These are phyloP conservation scores for Effrenium voratum DNA, from an alignment of 73 alveolate genomes.

Conservation along the genomic window DNA sequence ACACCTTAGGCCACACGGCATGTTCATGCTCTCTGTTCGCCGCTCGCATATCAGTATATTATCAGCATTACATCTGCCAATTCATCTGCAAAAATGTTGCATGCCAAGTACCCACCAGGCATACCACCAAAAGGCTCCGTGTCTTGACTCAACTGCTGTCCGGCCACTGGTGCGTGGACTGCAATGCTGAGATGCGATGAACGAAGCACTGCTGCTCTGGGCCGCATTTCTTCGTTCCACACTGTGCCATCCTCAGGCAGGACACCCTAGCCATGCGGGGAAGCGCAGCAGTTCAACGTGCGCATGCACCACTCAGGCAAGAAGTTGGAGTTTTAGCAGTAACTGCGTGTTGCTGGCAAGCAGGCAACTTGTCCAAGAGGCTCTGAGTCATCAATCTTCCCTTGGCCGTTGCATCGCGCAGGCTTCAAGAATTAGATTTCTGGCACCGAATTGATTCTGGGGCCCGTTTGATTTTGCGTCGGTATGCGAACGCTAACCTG, in stretches of 20 bases:
- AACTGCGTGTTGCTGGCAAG: not conserved
- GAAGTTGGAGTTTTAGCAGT: not conserved
- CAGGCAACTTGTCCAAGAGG: not conserved
- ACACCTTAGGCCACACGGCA: constrained; percentile 15
- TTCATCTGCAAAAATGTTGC: not conserved
- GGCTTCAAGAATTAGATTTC: not conserved
- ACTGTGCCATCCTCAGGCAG: constrained; percentile 47
- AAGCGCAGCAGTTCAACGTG: not conserved
- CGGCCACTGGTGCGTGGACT: constrained; percentile 26
- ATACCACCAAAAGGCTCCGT: not conserved
- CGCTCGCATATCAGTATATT: too few species aligned
- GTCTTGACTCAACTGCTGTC: not conserved
- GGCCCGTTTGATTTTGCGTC: not conserved
- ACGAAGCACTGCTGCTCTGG: constrained; percentile 64
- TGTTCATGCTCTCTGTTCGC: too few species aligned
- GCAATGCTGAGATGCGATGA: constrained; percentile 69
- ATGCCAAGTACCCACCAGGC: not conserved
- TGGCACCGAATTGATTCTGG: not conserved
- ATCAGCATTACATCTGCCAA: not conserved
- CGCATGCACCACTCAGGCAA: not conserved
- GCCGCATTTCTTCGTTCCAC: constrained; percentile 54
- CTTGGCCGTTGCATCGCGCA: not conserved
- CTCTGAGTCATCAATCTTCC: constrained; percentile 62
- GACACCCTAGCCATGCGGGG: not conserved
- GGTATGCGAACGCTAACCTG: not conserved